A percentile compares a stretch with the other conserved stretches of the same genome.
Conservation (phyloP, 257 asterid genomes). For the Solanum dulcamara region DNA sequence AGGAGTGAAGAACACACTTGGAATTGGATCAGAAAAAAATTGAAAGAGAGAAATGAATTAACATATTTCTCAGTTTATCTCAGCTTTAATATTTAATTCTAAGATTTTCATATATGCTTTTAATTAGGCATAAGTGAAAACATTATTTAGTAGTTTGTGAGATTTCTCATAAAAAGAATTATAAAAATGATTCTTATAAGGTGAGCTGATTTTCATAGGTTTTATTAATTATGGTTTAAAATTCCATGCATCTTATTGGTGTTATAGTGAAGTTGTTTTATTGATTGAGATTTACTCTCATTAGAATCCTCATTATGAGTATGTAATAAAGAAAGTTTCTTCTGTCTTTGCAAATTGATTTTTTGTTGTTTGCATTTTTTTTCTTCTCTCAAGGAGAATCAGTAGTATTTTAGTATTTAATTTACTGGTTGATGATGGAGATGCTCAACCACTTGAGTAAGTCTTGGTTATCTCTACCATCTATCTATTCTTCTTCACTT, state of each 20-base stretch:
- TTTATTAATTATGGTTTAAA: neutral
- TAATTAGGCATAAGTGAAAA: neutral
- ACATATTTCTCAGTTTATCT: neutral
- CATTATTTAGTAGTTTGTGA: neutral
- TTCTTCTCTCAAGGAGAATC: no score
- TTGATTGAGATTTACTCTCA: neutral
- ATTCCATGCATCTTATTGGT: neutral
- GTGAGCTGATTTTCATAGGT: neutral
- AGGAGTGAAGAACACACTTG: conserved; percentile 62
- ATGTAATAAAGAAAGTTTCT: neutral
- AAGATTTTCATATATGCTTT: neutral
- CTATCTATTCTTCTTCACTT: neutral
- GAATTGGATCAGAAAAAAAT: conserved; percentile 47
- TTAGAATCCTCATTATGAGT: neutral
- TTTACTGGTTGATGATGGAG: neutral
- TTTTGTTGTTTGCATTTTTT: neutral
- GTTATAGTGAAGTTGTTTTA: neutral
- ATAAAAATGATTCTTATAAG: neutral
- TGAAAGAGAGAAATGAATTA: conserved; percentile 1
- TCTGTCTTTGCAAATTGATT: neutral
- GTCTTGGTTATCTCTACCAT: neutral
- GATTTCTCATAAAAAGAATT: neutral
- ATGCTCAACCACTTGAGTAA: neutral
- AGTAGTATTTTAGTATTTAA: accelerated
- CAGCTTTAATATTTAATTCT: neutral